phyloP scores from a whole-genome alignment of 768 basidiomycete species.

The Chalciporus pseudorubinellus region DNA sequence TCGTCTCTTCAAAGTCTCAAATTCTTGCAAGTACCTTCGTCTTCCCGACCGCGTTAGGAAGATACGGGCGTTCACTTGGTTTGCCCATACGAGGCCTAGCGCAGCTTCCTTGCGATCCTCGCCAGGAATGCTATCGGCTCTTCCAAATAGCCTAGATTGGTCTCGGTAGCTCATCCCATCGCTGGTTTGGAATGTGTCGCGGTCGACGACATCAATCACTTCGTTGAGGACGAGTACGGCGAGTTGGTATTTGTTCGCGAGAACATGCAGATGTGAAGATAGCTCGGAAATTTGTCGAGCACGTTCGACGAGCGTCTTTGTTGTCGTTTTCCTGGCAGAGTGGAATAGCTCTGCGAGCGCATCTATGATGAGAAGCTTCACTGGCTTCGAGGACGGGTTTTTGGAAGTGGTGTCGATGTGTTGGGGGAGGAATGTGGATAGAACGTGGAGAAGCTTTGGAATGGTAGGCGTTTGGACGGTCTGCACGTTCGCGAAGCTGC shows the following conservation, averaged over 20 bases:
- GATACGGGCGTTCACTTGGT: slow-evolving; percentile 82
- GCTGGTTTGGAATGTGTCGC: slow-evolving; percentile 12
- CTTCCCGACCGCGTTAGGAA: slow-evolving; percentile 79
- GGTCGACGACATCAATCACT: slow-evolving; percentile 75
- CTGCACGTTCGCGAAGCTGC: slow-evolving; percentile 56
- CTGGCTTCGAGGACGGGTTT: slow-evolving; percentile 44
- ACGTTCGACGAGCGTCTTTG: slow-evolving; percentile 66
- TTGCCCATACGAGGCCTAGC: slow-evolving; percentile 91
- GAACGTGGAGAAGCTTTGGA: slow-evolving; percentile 51
- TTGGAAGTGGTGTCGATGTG: slow-evolving; percentile 41
- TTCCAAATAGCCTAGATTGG: slow-evolving; percentile 76
- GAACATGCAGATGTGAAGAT: slow-evolving; percentile 63
- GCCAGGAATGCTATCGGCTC: slow-evolving; percentile 55
- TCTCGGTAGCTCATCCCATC: slow-evolving; percentile 56
- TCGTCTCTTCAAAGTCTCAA: slow-evolving; percentile 28
- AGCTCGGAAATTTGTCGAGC: slow-evolving; percentile 67
- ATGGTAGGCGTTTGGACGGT: slow-evolving; percentile 58
- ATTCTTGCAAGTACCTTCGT: slow-evolving; percentile 51
- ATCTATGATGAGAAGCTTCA: slow-evolving; percentile 84
- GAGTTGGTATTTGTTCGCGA: slow-evolving; percentile 62
- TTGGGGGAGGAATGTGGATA: slow-evolving; percentile 52
- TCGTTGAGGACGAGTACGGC: slow-evolving; percentile 88
- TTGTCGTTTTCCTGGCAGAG: slow-evolving; percentile 54
- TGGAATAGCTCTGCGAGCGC: slow-evolving; percentile 86
- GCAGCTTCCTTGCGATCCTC: slow-evolving; percentile 73